Evolutionary conservation across 1,284 basidiomycete species (phyloP), one percentile per base, ranked within the genome.

Genomic region (Fomitopsis palustris): DNA sequence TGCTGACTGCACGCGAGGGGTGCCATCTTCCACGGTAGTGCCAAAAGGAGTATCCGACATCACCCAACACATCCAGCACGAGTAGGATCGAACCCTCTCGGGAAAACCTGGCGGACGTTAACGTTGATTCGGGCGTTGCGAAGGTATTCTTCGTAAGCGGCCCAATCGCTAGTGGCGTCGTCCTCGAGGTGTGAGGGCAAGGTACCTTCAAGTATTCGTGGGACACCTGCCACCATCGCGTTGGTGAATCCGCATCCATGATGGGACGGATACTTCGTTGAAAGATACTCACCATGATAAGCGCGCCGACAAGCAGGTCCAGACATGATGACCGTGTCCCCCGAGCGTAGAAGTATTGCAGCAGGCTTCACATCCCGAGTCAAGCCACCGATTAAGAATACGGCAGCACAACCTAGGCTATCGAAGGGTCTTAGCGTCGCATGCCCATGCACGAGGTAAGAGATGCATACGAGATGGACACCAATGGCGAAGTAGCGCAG

Each of bases 301-400:
- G 88, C 90, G 42, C 93, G 79, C 55, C 95, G 81, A 64, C 92
- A 92, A 25, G 78, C 75, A 25, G 90, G 90, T 0, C 95, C 95
- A 1, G 91, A 90, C 93, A 97, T 96, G 67, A 96, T 86, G n/a
- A 96, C 78, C 0, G 90, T 84, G 69, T 97, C 95, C 7, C 95
- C 95, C 0, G 92, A 94, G 21, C 92, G 84, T 1, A 97, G 78
- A 14, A 96, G 78, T 58, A 97, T 85, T 0, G 94, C 85, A 10
- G 85, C 75, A 0, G 95, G 95, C n/a, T 85, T 79, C 0, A 78
- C 78, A 56, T 94, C 87, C 54, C 94, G 82, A 2, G 90, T 90
- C 7, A 80, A 73, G 0, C 92, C 87, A 6, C 95, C 95, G n/a
- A 96, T 89, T 33, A 97, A 84, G 70, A 97, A 95, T 54, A 96